Base-by-base conservation (phyloP, 2,329 filamentous ascomycete genomes). In the Westerdykella aurantiaca region DNA sequence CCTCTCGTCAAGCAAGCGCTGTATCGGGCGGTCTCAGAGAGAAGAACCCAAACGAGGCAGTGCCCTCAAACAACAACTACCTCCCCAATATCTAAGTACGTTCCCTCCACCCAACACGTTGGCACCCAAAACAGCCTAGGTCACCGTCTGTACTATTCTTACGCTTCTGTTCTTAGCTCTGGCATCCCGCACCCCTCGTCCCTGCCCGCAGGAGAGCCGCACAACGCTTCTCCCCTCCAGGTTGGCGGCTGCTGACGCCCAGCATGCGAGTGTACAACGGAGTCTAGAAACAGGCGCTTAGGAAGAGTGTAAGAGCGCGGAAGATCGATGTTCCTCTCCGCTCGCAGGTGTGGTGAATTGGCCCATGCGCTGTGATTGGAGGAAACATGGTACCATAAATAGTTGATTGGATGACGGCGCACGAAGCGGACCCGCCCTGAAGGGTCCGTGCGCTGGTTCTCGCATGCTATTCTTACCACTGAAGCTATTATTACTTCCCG, bases 231-330 rank as follows among this genome's bases (percentile, higher is more conserved):
- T 50, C 34, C 43, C 33, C 7, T 29, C 25, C 9, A 29, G 11
- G 34, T 43, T 41, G 48, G 58, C 61, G 63, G 56, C 53, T 56
- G 61, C 59, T 62, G 60, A 60, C 56, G 55, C 55, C 44, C 44
- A 46, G 45, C 49, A 48, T 40, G 39, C 46, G 31, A 17, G 42
- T 45, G 37, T 44, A 45, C 47, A 41, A 49, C 39, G 40, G 45
- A 51, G 52, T 48, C 44, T 10, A 29, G 48, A 51, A 46, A 50
- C 51, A 33, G 53, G 62, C 63, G 62, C 58, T 62, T 64, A 48
- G 49, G 46, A 45, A 39, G 38, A 39, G 43, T 49, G 43, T 43
- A 47, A 44, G 41, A 41, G 31, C 38, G 35, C 35, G 56, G 55
- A 52, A 49, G 40, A 60, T 54, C 39, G 49, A 54, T 56, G 33